Percentiles rank a stretch among this genome's conserved stretches.
These are phyloP conservation scores for Corymbia maculata DNA, from an alignment of 345 rosid genomes.

Conservation along the genomic window DNA sequence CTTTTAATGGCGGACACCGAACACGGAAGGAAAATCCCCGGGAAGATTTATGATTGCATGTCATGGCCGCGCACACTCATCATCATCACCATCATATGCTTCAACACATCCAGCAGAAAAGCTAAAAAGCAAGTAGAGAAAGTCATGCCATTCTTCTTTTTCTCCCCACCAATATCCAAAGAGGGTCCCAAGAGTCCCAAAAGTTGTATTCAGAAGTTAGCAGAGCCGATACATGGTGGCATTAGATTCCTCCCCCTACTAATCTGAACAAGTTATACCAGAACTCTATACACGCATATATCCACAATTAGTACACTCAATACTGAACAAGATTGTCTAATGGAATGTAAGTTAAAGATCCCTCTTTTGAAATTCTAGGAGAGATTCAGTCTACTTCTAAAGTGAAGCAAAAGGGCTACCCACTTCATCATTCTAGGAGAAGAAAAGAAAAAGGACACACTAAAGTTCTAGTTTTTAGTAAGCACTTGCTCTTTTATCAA, in stretches of 20 bases:
- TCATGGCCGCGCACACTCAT: conserved; percentile 3
- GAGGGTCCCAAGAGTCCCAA: background rate
- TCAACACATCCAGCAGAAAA: conserved; percentile 7
- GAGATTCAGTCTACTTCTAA: background rate
- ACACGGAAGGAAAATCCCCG: background rate
- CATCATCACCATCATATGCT: conserved; percentile 10
- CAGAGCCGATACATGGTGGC: background rate
- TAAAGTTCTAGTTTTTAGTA: background rate
- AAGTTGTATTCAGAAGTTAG: background rate
- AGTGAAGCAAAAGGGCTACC: background rate
- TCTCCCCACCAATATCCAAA: background rate
- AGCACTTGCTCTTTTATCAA: background rate
- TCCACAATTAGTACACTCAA: background rate
- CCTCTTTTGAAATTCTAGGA: background rate
- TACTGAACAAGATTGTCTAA: background rate
- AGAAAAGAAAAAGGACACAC: background rate
- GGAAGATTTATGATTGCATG: conserved; percentile 10
- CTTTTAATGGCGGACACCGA: conserved; percentile 28
- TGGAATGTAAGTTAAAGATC: background rate
- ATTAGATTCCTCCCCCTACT: background rate
- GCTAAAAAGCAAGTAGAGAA: background rate
- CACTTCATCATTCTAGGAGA: background rate
- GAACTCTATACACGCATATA: background rate
- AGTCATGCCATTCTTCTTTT: background rate
- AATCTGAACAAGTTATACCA: background rate